Evolutionary conservation across 2,329 filamentous ascomycete species (phyloP), one percentile per base, ranked within the genome.

Genomic region (Paracoccidioides lutzii): DNA sequence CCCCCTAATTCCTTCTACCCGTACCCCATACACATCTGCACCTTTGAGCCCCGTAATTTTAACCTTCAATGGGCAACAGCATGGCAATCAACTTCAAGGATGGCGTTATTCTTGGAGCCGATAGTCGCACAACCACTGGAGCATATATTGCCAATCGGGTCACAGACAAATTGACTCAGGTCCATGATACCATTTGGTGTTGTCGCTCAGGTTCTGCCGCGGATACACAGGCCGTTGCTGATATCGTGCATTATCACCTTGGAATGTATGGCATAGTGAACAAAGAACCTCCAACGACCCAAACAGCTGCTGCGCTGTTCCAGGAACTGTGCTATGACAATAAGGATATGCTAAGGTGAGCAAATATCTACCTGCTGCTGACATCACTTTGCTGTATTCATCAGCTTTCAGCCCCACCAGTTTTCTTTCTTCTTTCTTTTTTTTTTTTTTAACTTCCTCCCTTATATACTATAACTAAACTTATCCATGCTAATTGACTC

Each of bases 81-180:
- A 98, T 98, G 93, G 93, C 93, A 59, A 90, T 97, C 72, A 97
- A 94, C 68, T 98, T 98, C 82, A 93, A 93, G 71, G 90, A 95
- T 67, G 93, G 93, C 60, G 93, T 98, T 58, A 97, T 98, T 75
- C 81, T 98, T 44, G 87, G 93, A 62, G 93, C 93, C 66, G 93
- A 98, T 74, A 96, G 90, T 68, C 84, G 93, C 77, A 98, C 93
- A 63, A 98, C 93, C 49, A 98, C 91, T 55, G 93, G 93, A 66
- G 84, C 91, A 65, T 98, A 97, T 80, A 97, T 98, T 69, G 93
- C 93, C 66, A 98, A 98, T 75, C 86, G 93, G 79, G 93, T 98
- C 62, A 98, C 93, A 61, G 93, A 98, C 81, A 98, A 98, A 80
- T 84, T 98, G 71, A 98, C 93, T 67, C 87, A 90, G 78, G 91